A percentile compares a stretch with the other conserved stretches of the same genome.
These are phyloP conservation scores for Microsporum audouinii DNA, from an alignment of 2,329 filamentous ascomycete species.

Conservation along the genomic window DNA sequence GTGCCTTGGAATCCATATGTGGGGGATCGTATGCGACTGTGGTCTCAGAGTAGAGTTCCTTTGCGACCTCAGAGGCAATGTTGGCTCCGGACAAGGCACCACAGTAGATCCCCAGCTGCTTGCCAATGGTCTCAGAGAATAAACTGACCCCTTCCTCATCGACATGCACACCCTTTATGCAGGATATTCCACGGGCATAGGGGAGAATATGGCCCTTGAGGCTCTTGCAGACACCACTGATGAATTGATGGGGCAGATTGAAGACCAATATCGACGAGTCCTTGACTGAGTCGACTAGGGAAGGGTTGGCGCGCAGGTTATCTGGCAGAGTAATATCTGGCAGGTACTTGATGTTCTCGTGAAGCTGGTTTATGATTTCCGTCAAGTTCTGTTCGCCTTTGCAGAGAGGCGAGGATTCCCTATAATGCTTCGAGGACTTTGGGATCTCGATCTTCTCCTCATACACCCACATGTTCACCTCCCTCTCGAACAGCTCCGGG, in stretches of 20 bases:
- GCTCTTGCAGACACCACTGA: conserved; percentile 71
- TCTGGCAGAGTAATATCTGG: conserved; percentile 70
- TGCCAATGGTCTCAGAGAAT: conserved; percentile 90
- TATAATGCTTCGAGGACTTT: conserved; percentile 61
- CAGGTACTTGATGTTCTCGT: conserved; percentile 98
- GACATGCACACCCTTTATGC: conserved; percentile 96
- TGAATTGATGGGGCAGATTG: conserved; percentile 87
- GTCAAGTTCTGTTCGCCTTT: conserved; percentile 76
- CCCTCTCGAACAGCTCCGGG: conserved; percentile 68
- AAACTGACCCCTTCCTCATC: conserved; percentile 73
- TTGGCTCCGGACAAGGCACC: conserved; percentile 93
- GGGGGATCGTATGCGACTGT: conserved; percentile 95
- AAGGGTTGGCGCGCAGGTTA: conserved; percentile 46
- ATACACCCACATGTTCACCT: conserved; percentile 98
- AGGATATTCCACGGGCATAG: conserved; percentile 86
- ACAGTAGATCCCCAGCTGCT: conserved; percentile 87
- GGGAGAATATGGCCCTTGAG: conserved; percentile 81
- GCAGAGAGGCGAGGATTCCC: conserved; percentile 45
- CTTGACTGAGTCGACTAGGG: conserved; percentile 57
- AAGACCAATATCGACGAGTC: conserved; percentile 85
- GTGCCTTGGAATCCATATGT: conserved; percentile 68
- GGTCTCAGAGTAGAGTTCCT: conserved; percentile 94
- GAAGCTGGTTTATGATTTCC: conserved; percentile 73
- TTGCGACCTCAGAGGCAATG: conserved; percentile 87
- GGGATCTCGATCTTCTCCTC: conserved; percentile 77